A percentile compares a stretch with the other conserved stretches of the same genome.
These are phyloP conservation scores for Plantago coronopus DNA, from an alignment of 305 asterid genomes.

Conservation along the genomic window DNA sequence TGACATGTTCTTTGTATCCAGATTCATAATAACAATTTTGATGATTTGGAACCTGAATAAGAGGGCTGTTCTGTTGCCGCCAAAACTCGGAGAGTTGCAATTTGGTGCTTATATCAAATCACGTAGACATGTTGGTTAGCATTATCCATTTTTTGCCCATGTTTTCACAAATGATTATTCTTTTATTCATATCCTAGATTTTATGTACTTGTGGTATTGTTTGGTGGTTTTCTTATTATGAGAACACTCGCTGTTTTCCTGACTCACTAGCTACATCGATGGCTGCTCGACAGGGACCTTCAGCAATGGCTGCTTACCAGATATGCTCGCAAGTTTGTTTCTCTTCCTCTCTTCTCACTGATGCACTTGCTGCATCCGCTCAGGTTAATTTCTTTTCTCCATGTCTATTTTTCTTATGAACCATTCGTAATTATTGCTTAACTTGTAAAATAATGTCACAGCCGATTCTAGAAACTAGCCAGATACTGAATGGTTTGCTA, in stretches of 20 bases:
- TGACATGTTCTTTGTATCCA: constrained; percentile 30
- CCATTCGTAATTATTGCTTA: neutral
- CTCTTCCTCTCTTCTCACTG: constrained; percentile 86
- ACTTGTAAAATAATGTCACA: neutral
- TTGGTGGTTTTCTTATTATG: constrained; percentile 91
- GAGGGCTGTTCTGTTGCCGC: constrained; percentile 66
- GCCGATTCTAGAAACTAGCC: neutral
- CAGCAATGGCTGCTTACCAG: constrained; percentile 95
- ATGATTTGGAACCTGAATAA: constrained; percentile 74
- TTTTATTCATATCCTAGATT: no score
- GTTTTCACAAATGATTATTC: neutral
- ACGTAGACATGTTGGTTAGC: constrained; percentile 35
- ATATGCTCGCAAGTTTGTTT: constrained; percentile 93
- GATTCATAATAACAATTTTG: constrained; percentile 64
- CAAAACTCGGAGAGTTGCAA: constrained; percentile 66
- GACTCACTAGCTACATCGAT: constrained; percentile 82
- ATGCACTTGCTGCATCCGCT: constrained; percentile 82
- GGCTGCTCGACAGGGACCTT: constrained; percentile 98
- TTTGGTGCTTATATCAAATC: constrained; percentile 83
- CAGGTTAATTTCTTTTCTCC: constrained; percentile 48
- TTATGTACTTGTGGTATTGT: constrained; percentile 11
- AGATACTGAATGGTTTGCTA: no score
- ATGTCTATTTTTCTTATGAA: neutral
- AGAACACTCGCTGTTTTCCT: constrained; percentile 84
- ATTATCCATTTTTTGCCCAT: neutral